Conservation (phyloP, 176 grass and related monocot species). For the Raddia distichophylla region DNA sequence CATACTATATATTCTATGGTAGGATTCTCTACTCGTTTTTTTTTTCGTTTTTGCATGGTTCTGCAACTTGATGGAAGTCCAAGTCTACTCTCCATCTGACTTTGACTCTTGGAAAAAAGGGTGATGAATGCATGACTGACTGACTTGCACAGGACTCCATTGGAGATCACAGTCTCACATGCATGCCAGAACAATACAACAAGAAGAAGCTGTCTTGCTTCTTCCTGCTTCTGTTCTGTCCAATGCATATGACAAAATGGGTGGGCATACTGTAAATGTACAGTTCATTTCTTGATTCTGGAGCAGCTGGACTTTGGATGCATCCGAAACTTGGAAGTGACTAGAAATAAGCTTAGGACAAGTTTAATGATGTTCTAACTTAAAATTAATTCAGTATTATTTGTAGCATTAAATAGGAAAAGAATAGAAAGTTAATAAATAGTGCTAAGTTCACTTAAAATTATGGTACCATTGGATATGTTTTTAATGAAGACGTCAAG, state of each 20-base stretch:
- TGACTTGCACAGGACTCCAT: not conserved
- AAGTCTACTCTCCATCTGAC: slow-evolving; percentile 42
- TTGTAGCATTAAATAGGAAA: too few species aligned
- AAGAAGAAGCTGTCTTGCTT: slow-evolving; percentile 16
- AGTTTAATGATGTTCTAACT: too few species aligned
- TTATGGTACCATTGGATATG: too few species aligned
- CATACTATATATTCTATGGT: too few species aligned
- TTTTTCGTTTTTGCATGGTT: not conserved
- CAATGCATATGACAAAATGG: not conserved
- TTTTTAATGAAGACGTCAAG: too few species aligned
- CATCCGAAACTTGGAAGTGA: too few species aligned
- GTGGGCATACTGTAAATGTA: not conserved
- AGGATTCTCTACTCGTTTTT: not conserved
- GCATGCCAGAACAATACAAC: not conserved
- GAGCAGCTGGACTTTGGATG: not conserved
- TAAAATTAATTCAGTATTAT: too few species aligned
- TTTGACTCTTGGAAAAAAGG: slow-evolving; percentile 32
- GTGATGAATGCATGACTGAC: not conserved
- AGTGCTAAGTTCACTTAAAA: too few species aligned
- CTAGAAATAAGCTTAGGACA: too few species aligned
- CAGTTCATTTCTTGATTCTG: not conserved
- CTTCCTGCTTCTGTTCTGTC: slow-evolving; percentile 19
- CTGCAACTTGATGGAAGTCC: slow-evolving; percentile 16
- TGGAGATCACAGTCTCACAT: not conserved
- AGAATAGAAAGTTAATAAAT: too few species aligned